Conservation (phyloP, 2,329 filamentous ascomycete genomes). For the Monosporascus sp. region DNA sequence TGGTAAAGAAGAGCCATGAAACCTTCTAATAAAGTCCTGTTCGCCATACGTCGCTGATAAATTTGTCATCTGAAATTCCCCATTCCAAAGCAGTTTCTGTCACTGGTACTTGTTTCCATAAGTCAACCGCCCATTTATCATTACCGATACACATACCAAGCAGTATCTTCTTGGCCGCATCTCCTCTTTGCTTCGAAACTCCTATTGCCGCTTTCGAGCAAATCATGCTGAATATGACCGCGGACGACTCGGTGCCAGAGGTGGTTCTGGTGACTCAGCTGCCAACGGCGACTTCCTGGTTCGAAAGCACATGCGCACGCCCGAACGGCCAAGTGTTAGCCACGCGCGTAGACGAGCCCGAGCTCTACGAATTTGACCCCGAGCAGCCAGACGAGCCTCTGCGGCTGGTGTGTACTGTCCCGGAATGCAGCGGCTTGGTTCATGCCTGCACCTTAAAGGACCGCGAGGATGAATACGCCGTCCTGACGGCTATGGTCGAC, state of each 20-base stretch:
- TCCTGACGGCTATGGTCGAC: conserved; percentile 21
- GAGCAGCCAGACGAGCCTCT: conserved; percentile 21
- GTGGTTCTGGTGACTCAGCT: conserved; percentile 25
- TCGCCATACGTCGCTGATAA: background rate
- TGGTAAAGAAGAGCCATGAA: background rate
- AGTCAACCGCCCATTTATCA: no score
- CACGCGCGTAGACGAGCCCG: conserved; percentile 24
- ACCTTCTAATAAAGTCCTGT: background rate
- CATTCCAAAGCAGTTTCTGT: no score
- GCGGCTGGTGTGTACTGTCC: conserved; percentile 20
- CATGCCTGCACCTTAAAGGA: conserved; percentile 21
- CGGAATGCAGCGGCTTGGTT: conserved; percentile 20
- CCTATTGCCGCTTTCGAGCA: background rate
- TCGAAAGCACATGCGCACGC: conserved; percentile 23
- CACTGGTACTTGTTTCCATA: no score
- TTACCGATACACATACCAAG: no score
- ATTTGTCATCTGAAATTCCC: background rate
- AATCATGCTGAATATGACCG: conserved; percentile 10
- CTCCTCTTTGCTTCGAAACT: background rate
- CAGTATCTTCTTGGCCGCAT: background rate
- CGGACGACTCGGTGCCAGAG: conserved; percentile 18
- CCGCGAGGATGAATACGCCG: conserved; percentile 20
- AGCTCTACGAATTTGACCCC: conserved; percentile 23
- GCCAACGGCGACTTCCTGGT: conserved; percentile 24
- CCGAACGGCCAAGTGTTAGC: conserved; percentile 25